Base-by-base conservation (phyloP, 192 early-diverging fungal species). In the Globomyces pollinis-pini region DNA sequence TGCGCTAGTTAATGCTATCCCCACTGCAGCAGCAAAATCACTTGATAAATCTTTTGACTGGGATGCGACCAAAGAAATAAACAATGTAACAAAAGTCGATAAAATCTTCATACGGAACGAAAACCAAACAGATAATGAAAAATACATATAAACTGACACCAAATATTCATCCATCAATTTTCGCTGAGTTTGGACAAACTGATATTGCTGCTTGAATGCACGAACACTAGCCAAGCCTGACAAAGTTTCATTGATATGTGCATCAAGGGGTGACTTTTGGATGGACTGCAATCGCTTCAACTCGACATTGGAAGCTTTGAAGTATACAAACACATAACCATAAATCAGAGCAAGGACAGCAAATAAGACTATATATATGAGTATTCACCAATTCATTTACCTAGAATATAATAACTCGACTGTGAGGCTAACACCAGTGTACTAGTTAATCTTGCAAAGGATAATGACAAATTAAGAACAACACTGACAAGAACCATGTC, bases 11-110 rank as follows among this genome's bases (percentile, higher is more conserved):
- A n/a, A n/a, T n/a, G n/a, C n/a, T n/a, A n/a, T n/a, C n/a, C n/a
- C n/a, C n/a, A n/a, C n/a, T 12, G 41, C 13, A 16, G 41, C 41
- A 16, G 41, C 41, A 18, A 43, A 43, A 16, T 18, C 41, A 43
- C 6, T 4, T 5, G 41, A 43, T 5, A 7, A 9, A 18, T 43
- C 20, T 43, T 43, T 43, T 7, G 41, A 43, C 13, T 7, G 4
- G 13, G 1, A 12, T 6, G 15, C 41, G 43, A 29, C 13, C n/a
- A 42, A 4, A 6, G 11, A 28, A 2, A 34, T 15, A n/a, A 24
- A 16, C 6, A 73, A 41, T 2, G 84, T 69, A 31, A 95, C 86
- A 32, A 88, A 62, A 9, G 86, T 81, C 24, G 84, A 86, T 0
- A 84, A 23, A 7, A 62, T 42, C 16, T 3, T 21, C 1, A 41